A percentile compares a stretch with the other conserved stretches of the same genome.
Evolutionary conservation across 371 early-diverging fungal species (phyloP).

Genomic region (Syncephalis fuscata): DNA sequence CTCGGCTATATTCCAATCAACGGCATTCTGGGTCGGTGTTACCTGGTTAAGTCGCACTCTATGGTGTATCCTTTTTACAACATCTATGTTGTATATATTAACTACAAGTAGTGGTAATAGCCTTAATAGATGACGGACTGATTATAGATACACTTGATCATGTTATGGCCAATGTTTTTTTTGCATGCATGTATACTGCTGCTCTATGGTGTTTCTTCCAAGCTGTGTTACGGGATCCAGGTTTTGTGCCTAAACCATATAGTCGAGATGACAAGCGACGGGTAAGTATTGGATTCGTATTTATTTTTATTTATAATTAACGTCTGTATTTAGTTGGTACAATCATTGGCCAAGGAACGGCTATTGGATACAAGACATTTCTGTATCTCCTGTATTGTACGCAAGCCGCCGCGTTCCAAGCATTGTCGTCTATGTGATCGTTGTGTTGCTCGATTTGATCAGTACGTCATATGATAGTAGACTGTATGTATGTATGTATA

Average conservation of each 20-base stretch:
- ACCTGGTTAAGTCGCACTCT: constrained; percentile 30
- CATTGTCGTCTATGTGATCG: constrained; percentile 94
- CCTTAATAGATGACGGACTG: too few species aligned
- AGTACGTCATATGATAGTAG: constrained; percentile 29
- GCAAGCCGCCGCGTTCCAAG: constrained; percentile 88
- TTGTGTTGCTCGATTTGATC: constrained; percentile 98
- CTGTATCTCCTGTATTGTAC: constrained; percentile 63
- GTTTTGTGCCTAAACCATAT: constrained; percentile 39
- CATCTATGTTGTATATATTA: not conserved
- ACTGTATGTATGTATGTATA: not conserved
- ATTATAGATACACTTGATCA: constrained; percentile 50
- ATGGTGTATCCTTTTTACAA: constrained; percentile 8
- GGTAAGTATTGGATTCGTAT: constrained; percentile 3
- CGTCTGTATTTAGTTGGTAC: constrained; percentile 17
- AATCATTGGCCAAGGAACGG: constrained; percentile 47
- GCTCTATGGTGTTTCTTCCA: constrained; percentile 57
- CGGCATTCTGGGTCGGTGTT: constrained; percentile 44
- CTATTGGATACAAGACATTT: constrained; percentile 55
- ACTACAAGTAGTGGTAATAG: too few species aligned
- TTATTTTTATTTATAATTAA: not conserved
- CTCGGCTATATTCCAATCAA: constrained; percentile 70
- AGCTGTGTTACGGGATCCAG: constrained; percentile 64
- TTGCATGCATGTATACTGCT: constrained; percentile 27
- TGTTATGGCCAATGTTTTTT: constrained; percentile 36
- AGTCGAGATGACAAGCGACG: constrained; percentile 22